Evolutionary conservation across 805 yeast species (phyloP), one percentile per base, ranked within the genome.

Genomic region (Starmera quercuum): DNA sequence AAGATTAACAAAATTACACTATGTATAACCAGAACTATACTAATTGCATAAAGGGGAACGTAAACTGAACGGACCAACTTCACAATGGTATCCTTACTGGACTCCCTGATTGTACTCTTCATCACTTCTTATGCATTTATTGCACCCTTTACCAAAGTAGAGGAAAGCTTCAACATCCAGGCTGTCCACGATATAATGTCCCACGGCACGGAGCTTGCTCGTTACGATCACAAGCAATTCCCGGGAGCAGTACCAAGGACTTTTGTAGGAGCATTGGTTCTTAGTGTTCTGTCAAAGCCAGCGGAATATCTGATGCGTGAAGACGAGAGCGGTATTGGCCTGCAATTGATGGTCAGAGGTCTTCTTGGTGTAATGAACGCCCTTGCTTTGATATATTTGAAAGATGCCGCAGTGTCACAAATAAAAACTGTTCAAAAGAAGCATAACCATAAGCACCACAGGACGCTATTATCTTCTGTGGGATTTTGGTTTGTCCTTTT

Each of bases 191-290:
- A 90, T 48, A 64, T 87, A 28, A 42, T 84, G 32, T 68, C 71
- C 41, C 68, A 75, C 51, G 96, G 95, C 6, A 22, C 53, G 3
- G 58, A 58, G 39, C 12, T 69, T 2, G 39, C 58, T 2, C 40
- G 61, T 31, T 90, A 70, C 51, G 97, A 90, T 51, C 97, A 90
- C 53, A 41, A 65, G 7, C 56, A 64, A 33, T 90, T 85, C 53
- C 95, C 96, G 0, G 97, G 97, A 2, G 88, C 67, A 2, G 95
- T 90, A 7, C 95, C 95, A 20, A 66, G 97, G 34, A 74, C 95
- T 0, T 88, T 87, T 48, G 49, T 84, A 10, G 95, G 95, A 2
- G 69, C 92, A 8, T 43, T 78, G 32, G 39, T 74, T 1, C 39
- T 85, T 10, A 66, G 84, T 0, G 50, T 49, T 0, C 28, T 76